A percentile compares a stretch with the other conserved stretches of the same genome.
Conservation (phyloP, 169 alveolate species). For the Blepharisma undulans region DNA sequence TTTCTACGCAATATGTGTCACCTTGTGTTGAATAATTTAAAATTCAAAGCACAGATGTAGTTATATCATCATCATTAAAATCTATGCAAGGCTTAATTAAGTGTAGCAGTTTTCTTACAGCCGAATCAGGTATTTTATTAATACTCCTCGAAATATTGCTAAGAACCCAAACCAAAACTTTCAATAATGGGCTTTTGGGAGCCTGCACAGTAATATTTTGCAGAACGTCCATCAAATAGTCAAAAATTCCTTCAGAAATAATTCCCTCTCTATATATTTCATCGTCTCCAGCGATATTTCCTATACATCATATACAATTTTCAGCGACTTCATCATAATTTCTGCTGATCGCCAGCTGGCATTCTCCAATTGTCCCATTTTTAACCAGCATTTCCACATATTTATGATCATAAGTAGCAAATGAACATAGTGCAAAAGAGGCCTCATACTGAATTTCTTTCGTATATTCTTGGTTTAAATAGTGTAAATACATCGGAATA, state of each 20-base stretch:
- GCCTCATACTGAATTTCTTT: neutral
- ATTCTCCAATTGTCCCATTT: neutral
- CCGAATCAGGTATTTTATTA: neutral
- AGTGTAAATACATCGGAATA: neutral
- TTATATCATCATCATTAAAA: conserved; percentile 61
- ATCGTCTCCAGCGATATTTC: conserved; percentile 97
- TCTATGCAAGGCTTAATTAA: neutral
- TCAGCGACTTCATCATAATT: conserved; percentile 88
- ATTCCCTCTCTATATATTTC: conserved; percentile 91
- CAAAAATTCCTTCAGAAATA: conserved; percentile 86
- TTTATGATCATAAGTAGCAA: neutral
- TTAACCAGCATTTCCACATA: neutral
- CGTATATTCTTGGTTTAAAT: neutral
- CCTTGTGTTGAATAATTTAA: conserved; percentile 94
- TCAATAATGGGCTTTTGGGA: conserved; percentile 93
- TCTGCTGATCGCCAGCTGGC: neutral
- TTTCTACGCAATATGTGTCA: conserved; percentile 86
- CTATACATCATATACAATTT: conserved; percentile 97
- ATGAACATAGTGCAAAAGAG: neutral
- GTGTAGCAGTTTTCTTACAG: neutral
- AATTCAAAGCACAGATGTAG: conserved; percentile 95
- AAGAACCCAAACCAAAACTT: conserved; percentile 93
- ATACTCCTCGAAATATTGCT: conserved; percentile 28
- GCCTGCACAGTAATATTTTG: neutral
- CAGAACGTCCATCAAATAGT: conserved; percentile 75